phyloP scores from a whole-genome alignment of 495 filamentous ascomycete genomes.

The Aspergillus avenaceus region DNA sequence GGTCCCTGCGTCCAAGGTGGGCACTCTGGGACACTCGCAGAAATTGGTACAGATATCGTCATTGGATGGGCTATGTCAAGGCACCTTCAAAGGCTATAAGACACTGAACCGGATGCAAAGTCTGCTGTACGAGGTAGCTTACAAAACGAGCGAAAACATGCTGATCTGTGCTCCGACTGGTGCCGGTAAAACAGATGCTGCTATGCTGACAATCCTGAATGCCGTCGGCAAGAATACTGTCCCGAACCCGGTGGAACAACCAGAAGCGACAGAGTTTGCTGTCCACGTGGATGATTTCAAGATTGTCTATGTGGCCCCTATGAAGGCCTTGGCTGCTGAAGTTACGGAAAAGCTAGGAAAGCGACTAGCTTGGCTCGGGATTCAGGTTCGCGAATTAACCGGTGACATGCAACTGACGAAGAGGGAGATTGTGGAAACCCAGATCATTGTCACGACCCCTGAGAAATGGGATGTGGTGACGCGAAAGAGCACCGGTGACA shows the following conservation, averaged over 20 bases:
- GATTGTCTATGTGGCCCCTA: conserved; percentile 94
- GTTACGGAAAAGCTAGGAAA: conserved; percentile 93
- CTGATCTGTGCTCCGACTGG: conserved; percentile 96
- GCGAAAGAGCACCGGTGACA: conserved; percentile 93
- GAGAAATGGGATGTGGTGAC: conserved; percentile 99
- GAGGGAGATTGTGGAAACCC: conserved; percentile 88
- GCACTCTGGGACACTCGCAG: conserved; percentile 61
- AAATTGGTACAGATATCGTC: conserved; percentile 73
- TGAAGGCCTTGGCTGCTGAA: conserved; percentile 97
- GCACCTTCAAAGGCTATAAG: conserved; percentile 95
- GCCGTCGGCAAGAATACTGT: conserved; percentile 77
- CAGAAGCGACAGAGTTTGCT: conserved; percentile 66
- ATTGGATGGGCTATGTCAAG: conserved; percentile 83
- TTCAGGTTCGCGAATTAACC: conserved; percentile 86
- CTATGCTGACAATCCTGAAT: conserved; percentile 93
- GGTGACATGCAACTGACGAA: conserved; percentile 99
- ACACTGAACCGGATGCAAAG: conserved; percentile 96
- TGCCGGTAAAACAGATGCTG: conserved; percentile 97
- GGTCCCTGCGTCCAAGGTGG: conserved; percentile 80
- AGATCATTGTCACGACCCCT: conserved; percentile 97
- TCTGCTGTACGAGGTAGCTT: conserved; percentile 90
- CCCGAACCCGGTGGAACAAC: conserved; percentile 74
- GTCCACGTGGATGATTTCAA: conserved; percentile 89
- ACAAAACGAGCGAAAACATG: conserved; percentile 97
- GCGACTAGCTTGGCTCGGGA: conserved; percentile 87